A percentile compares a stretch with the other conserved stretches of the same genome.
Conservation (phyloP, 371 early-diverging fungal species). For the Circinella umbellata region DNA sequence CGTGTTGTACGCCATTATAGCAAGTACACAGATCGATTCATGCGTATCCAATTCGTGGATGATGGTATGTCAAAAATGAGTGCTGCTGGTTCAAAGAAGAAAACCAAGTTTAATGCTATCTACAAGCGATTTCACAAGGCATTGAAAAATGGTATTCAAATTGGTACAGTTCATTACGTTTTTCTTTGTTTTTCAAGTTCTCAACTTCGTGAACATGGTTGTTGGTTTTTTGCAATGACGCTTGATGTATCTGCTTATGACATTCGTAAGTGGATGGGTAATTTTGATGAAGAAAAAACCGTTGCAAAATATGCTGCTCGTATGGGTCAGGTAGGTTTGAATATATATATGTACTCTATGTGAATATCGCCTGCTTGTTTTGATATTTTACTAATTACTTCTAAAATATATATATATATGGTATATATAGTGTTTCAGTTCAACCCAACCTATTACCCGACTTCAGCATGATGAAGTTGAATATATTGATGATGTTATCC, state of each 20-base stretch:
- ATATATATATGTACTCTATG: background rate
- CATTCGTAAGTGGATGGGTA: conserved; percentile 79
- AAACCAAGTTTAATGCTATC: conserved; percentile 36
- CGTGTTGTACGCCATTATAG: conserved; percentile 66
- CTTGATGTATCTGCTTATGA: conserved; percentile 46
- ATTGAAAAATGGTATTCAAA: conserved; percentile 59
- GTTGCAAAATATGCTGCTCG: conserved; percentile 77
- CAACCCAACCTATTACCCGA: conserved; percentile 57
- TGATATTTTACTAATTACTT: no score
- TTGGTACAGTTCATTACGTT: conserved; percentile 64
- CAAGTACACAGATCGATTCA: conserved; percentile 59
- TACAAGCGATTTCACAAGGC: conserved; percentile 58
- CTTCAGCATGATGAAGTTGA: conserved; percentile 40
- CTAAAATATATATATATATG: no score
- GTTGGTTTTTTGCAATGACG: conserved; percentile 73
- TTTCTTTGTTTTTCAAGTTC: conserved; percentile 76
- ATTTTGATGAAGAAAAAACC: conserved; percentile 67
- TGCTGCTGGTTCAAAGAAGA: conserved; percentile 19
- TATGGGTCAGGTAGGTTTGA: conserved; percentile 65
- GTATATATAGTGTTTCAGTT: conserved; percentile 61
- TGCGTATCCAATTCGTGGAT: conserved; percentile 74
- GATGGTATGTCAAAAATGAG: conserved; percentile 57
- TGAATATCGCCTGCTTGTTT: no score
- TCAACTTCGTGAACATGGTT: conserved; percentile 71
- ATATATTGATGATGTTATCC: conserved; percentile 61